Evolutionary conservation across 2,329 filamentous ascomycete genomes (phyloP), one percentile per base, ranked within the genome.

Genomic region (Trichophyton rubrum): DNA sequence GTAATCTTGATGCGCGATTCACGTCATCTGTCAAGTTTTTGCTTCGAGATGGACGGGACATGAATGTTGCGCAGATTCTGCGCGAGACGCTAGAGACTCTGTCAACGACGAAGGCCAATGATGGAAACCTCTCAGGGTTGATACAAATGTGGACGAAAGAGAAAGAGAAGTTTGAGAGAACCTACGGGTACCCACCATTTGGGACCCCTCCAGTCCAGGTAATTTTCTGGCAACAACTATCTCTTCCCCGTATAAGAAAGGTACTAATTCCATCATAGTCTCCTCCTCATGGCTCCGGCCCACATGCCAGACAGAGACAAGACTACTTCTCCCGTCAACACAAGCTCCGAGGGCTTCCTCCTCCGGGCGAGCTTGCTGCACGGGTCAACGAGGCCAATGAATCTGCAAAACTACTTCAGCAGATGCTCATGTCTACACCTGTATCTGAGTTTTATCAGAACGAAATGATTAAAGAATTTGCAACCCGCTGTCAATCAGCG

Each of bases 381-480:
- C 84, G 93, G 51, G 83, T 99, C 43, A 89, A 96, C 71, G 93
- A 99, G 76, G 91, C 92, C 7, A 84, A 84, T 64, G 96, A 90
- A 1, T 95, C 90, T 2, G 91, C 92, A 5, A 92, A 91, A 72
- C 83, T 99, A 3, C 83, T 99, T n/a, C 82, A 89, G 59, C 92
- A 99, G 73, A 86, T 96, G 5, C 85, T 96, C 17, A 88, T 92
- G 73, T 91, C 88, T 61, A 96, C 91, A 0, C 84, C 90, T 0
- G 80, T 87, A 0, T 76, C 80, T 13, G 90, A 96, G 70, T 78
- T 96, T 24, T 79, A 90, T 20, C 74, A 79, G 59, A 92, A 95
- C 69, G 92, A 96, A n/a, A 80, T 99, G 59, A 85, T 96, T 71
- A 88, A 86, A 70, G 93, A 99, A 75, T 97, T 99, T 71, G 84